Evolutionary conservation across 164 flowering plant genomes (phyloP).

Genomic region (Warburgia ugandensis): DNA sequence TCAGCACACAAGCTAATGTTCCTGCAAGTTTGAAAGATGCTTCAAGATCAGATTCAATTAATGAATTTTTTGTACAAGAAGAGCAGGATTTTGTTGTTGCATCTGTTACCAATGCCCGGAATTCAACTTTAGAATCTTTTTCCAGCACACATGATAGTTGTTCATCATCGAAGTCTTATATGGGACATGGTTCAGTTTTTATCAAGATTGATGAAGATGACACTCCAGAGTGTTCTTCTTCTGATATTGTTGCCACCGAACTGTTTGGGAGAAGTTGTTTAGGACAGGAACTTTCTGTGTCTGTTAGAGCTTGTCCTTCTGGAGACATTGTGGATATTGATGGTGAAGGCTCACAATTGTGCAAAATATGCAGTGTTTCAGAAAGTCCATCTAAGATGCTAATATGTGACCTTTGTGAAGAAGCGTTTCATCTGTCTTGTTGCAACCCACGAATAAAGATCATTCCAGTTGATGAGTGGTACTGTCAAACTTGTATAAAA

Average conservation of each 20-base stretch:
- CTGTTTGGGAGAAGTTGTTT: constrained; percentile 20
- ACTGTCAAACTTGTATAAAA: constrained; percentile 5
- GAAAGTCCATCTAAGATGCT: constrained; percentile 12
- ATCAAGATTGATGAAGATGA: constrained; percentile 39
- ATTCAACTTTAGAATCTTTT: constrained; percentile 17
- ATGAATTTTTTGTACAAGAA: constrained; percentile 16
- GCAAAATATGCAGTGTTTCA: constrained; percentile 16
- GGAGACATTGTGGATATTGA: constrained; percentile 7
- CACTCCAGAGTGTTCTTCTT: constrained; percentile 67
- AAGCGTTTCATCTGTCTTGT: constrained; percentile 12
- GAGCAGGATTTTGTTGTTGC: constrained; percentile 20
- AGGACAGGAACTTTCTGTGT: constrained; percentile 45
- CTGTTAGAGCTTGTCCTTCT: constrained; percentile 11
- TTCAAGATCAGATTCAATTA: constrained; percentile 15
- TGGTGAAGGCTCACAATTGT: constrained; percentile 20
- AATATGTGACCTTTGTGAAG: constrained; percentile 13
- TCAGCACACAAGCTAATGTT: not conserved
- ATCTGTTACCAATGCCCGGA: constrained; percentile 10
- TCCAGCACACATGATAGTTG: constrained; percentile 48
- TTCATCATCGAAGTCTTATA: constrained; percentile 53
- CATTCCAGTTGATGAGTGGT: constrained; percentile 13
- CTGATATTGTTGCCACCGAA: constrained; percentile 32
- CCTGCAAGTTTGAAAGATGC: not conserved
- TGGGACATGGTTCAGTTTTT: constrained; percentile 32
- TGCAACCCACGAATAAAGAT: constrained; percentile 9